A percentile compares a stretch with the other conserved stretches of the same genome.
These are phyloP conservation scores for Candida endomychidarum DNA, from an alignment of 805 yeast genomes.

Conservation along the genomic window DNA sequence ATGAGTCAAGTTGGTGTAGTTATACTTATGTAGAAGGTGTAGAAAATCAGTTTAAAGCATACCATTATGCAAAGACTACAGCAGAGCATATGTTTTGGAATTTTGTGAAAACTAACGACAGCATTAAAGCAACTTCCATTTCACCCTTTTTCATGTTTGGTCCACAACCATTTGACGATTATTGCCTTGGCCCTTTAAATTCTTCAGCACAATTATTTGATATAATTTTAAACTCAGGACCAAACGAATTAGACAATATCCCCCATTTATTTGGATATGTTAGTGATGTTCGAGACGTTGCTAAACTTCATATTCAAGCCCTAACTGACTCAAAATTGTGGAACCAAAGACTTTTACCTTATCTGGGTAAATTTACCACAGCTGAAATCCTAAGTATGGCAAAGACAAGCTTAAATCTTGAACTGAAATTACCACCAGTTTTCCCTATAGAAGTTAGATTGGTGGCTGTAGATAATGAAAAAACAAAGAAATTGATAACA, in stretches of 20 bases:
- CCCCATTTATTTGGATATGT: slow-evolving; percentile 18
- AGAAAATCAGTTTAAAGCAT: slow-evolving; percentile 22
- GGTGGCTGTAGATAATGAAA: slow-evolving; percentile 26
- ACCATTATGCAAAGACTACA: slow-evolving; percentile 47
- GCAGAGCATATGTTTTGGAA: slow-evolving; percentile 63
- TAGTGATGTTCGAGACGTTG: slow-evolving; percentile 46
- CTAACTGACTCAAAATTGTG: slow-evolving; percentile 17
- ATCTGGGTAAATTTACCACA: slow-evolving; percentile 17
- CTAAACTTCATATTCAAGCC: slow-evolving; percentile 29
- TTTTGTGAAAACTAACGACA: slow-evolving; percentile 39
- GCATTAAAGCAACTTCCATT: slow-evolving; percentile 32
- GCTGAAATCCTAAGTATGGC: slow-evolving; percentile 23
- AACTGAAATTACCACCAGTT: slow-evolving; percentile 7
- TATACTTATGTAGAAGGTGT: slow-evolving; percentile 18
- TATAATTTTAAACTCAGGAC: slow-evolving; percentile 20
- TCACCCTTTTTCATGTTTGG: slow-evolving; percentile 51
- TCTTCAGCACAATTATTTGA: slow-evolving; percentile 29
- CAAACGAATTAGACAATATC: slow-evolving; percentile 17
- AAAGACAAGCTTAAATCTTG: slow-evolving; percentile 17
- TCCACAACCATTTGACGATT: slow-evolving; percentile 47
- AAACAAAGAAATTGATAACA: slow-evolving; percentile 34
- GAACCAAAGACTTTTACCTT: slow-evolving; percentile 31
- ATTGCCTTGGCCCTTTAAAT: slow-evolving; percentile 23
- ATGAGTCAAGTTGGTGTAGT: slow-evolving; percentile 38
- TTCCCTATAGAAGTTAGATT: neutral